Base-by-base conservation (phyloP, 2,329 filamentous ascomycete species). In the Aspergillus neotritici region DNA sequence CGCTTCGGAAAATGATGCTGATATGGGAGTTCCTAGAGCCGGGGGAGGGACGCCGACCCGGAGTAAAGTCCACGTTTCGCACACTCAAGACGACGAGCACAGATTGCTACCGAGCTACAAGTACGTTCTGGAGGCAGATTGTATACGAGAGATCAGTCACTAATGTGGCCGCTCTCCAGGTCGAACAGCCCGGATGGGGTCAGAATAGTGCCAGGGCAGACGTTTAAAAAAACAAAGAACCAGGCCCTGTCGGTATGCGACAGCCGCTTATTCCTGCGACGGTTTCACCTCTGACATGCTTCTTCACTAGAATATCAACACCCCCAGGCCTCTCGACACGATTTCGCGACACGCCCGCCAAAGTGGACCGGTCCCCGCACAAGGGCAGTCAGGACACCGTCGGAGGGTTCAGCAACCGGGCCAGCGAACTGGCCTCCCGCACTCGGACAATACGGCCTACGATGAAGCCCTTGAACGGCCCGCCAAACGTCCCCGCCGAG, bases 311-410 rank as follows among this genome's bases (percentile, higher is more conserved):
- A 39, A 44, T 31, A 31, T 44, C 31, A 14, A 17, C 12, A n/a
- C 50, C 6, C 53, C 56, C 32, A 57, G 47, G 31, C 61, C 61
- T 5, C 30, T 49, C 2, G 49, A 66, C 36, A 53, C 43, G 17
- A 46, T 66, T 30, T 55, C 57, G 11, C 35, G 37, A 3, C 56
- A 56, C 34, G 38, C 50, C 12, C 57, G 58, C 39, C 52, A 60
- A 17, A 66, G 63, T 41, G 62, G 62, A 5, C 58, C 64, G n/a
- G 55, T 64, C 31, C 60, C 57, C 31, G 59, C 57, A 8, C 50
- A 46, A 29, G 54, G 56, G 16, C 54, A 49, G 43, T 9, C 41
- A 36, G 31, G 12, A 17, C 37, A n/a, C 10, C 31, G 31, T 32
- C 31, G 34, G 13, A 40, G 13, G 7, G 54, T 25, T 25, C 21